Percentiles rank a stretch among this genome's conserved stretches.
Conservation (phyloP, 768 basidiomycete genomes). For the Sporobolomyces pararoseus region DNA sequence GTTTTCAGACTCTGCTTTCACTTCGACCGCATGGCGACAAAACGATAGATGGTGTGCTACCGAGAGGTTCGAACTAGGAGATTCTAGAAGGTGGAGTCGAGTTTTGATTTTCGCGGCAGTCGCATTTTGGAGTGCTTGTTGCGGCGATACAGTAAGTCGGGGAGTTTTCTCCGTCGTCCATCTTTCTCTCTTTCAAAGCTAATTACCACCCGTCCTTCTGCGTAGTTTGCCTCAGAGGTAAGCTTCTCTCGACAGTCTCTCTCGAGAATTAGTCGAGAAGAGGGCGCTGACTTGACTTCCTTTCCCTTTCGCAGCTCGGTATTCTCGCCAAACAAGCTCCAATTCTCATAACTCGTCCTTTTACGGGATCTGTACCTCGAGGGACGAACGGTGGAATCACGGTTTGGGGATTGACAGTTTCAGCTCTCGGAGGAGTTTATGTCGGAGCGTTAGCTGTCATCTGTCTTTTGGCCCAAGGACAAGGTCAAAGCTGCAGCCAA, state of each 20-base stretch:
- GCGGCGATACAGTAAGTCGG: constrained; percentile 33
- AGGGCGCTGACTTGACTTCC: neutral
- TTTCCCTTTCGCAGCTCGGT: constrained; percentile 56
- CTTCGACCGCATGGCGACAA: neutral
- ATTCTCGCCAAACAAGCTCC: constrained; percentile 67
- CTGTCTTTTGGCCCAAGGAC: constrained; percentile 63
- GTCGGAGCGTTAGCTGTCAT: constrained; percentile 64
- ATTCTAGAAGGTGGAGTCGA: constrained; percentile 7
- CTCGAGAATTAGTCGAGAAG: too few relatives aligned
- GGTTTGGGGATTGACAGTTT: constrained; percentile 67
- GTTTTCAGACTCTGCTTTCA: neutral
- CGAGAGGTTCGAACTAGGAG: neutral
- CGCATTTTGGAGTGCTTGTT: constrained; percentile 39
- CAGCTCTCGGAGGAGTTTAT: constrained; percentile 65
- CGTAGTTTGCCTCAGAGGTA: constrained; percentile 66
- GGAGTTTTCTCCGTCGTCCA: neutral
- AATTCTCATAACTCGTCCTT: constrained; percentile 69
- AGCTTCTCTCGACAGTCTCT: neutral
- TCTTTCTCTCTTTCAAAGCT: neutral
- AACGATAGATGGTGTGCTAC: constrained; percentile 27
- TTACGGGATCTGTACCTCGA: constrained; percentile 61
- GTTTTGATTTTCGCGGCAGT: constrained; percentile 22
- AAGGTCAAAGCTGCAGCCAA: constrained; percentile 48
- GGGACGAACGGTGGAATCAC: constrained; percentile 91
- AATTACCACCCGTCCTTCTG: too few relatives aligned